Conservation (phyloP, 192 early-diverging fungal genomes). For the Backusella tuberculispora region DNA sequence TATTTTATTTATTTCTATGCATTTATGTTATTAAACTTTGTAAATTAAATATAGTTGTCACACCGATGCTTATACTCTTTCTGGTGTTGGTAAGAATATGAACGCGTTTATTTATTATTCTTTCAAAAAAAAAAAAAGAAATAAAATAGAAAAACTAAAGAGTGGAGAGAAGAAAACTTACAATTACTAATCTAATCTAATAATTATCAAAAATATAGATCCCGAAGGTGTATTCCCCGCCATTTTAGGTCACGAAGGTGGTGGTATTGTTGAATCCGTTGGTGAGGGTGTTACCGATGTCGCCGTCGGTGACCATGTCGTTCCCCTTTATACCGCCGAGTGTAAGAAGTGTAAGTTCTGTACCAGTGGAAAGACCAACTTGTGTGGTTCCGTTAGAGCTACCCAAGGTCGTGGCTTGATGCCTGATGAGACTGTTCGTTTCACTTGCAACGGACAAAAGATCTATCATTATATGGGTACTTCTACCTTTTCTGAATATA, state of each 20-base stretch:
- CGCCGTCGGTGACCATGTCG: conserved; percentile 90
- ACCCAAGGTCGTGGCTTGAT: conserved; percentile 95
- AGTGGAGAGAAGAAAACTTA: not conserved
- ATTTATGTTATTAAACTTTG: conserved; percentile 28
- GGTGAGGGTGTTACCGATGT: conserved; percentile 95
- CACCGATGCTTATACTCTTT: conserved; percentile 95
- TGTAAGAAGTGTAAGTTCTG: conserved; percentile 98
- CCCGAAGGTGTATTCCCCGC: conserved; percentile 88
- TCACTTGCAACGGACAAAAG: conserved; percentile 85
- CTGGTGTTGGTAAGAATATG: conserved; percentile 54
- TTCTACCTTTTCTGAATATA: conserved; percentile 96
- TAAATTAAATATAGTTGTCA: conserved; percentile 65
- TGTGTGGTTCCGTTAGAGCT: conserved; percentile 87
- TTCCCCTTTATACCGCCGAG: conserved; percentile 91
- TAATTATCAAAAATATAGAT: conserved; percentile 44
- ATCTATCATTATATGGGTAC: conserved; percentile 97
- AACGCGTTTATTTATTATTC: conserved; percentile 40
- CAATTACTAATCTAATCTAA: not conserved
- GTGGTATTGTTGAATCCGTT: conserved; percentile 93
- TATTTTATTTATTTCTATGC: not conserved
- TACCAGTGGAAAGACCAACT: conserved; percentile 95
- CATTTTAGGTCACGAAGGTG: conserved; percentile 96
- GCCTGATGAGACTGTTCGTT: conserved; percentile 92
- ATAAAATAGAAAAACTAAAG: not conserved
- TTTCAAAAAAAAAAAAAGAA: not conserved